These are phyloP conservation scores for Diospyros lotus DNA, from an alignment of 148 eudicot species.

Conservation along the genomic window DNA sequence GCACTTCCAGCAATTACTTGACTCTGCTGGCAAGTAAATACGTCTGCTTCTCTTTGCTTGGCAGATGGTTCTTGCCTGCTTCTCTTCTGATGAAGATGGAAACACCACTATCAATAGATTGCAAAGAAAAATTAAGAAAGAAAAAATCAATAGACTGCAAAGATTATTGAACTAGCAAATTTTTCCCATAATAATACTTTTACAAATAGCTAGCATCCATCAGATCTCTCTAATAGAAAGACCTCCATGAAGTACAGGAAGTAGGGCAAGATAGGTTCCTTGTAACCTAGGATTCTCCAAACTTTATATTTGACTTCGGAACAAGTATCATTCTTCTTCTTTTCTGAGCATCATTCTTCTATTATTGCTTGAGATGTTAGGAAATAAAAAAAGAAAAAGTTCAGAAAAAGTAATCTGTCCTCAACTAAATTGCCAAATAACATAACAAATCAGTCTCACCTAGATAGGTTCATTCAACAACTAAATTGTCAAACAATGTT, in stretches of 20 bases:
- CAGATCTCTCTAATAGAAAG: neutral
- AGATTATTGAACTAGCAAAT: neutral
- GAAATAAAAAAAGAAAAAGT: too few relatives aligned
- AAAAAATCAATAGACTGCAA: too few relatives aligned
- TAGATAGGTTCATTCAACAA: too few relatives aligned
- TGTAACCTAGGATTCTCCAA: neutral
- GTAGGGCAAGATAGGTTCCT: neutral
- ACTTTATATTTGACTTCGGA: neutral
- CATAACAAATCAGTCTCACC: too few relatives aligned
- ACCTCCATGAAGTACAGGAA: neutral
- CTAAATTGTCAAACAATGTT: neutral
- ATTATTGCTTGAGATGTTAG: too few relatives aligned
- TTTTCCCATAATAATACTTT: neutral
- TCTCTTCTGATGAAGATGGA: constrained; percentile 16
- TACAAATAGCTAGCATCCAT: neutral
- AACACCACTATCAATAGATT: constrained; percentile 6
- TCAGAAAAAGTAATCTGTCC: too few relatives aligned
- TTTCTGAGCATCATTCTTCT: neutral
- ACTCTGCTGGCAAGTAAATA: constrained; percentile 22
- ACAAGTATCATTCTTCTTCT: neutral
- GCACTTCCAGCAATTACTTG: constrained; percentile 5
- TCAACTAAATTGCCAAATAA: too few relatives aligned
- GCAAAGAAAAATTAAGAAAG: neutral
- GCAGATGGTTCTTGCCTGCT: constrained; percentile 5
- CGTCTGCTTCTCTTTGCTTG: constrained; percentile 27